These are phyloP conservation scores for Penicillium coprophilum DNA, from an alignment of 495 filamentous ascomycete genomes.

Conservation along the genomic window DNA sequence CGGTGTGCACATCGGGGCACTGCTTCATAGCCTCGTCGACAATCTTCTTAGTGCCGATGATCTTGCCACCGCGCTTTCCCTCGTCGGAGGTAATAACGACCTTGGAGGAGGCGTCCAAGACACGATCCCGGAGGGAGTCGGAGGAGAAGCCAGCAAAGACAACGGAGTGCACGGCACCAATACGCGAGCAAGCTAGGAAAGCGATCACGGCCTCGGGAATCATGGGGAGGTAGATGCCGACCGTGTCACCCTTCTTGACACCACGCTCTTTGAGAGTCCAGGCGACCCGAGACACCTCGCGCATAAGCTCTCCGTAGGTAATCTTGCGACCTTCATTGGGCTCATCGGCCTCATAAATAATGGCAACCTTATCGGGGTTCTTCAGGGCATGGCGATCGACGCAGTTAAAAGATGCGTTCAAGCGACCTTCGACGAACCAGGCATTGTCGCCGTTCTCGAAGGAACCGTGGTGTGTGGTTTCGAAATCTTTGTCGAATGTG, in stretches of 20 bases:
- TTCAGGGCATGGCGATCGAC: conserved; percentile 94
- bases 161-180: conserved; percentile 96
- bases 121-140: conserved; percentile 94
- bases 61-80: conserved; percentile 95
- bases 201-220: conserved; percentile 93
- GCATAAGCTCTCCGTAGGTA: conserved; percentile 90
- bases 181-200: conserved; percentile 86
- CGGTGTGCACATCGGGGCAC: conserved; percentile 84
- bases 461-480: conserved; percentile 80
- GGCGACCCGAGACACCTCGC: conserved; percentile 84
- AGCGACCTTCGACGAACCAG: conserved; percentile 91
- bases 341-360: conserved; percentile 99
- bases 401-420: conserved; percentile 97
- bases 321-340: conserved; percentile 81
- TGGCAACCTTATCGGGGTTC: conserved; percentile 86
- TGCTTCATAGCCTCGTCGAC: conserved; percentile 98
- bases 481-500: conserved; percentile 86
- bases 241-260: conserved; percentile 95
- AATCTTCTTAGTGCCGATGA: conserved; percentile 98
- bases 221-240: conserved; percentile 98
- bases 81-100: conserved; percentile 97
- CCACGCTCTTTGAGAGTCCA: conserved; percentile 90
- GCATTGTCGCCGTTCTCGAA: conserved; percentile 80
- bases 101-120: conserved; percentile 83
- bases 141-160: conserved; percentile 98